Evolutionary conservation across 2,329 filamentous ascomycete species (phyloP).

Genomic region (Cercospora canescens): DNA sequence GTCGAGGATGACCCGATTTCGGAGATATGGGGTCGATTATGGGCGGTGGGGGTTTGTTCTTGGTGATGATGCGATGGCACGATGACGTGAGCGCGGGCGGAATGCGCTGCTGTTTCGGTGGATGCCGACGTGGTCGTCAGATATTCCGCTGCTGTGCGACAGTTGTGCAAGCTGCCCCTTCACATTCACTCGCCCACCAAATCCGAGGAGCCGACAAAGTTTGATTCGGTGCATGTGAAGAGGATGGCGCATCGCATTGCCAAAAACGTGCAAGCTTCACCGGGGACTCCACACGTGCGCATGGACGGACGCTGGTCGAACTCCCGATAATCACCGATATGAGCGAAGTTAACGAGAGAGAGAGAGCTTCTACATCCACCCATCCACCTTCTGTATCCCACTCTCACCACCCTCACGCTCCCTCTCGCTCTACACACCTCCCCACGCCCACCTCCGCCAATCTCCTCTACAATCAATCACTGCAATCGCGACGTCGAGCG

Average conservation of each 20-base stretch:
- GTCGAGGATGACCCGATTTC: slow-evolving; percentile 7
- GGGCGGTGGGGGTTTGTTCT: not conserved
- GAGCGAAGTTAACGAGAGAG: not conserved
- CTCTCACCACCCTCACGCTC: not conserved
- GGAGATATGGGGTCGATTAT: slow-evolving; percentile 5
- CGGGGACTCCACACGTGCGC: slow-evolving; percentile 1
- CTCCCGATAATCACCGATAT: slow-evolving; percentile 2
- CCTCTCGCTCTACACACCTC: not conserved
- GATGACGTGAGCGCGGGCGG: slow-evolving; percentile 12
- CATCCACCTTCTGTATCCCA: not conserved
- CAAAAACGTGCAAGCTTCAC: not conserved
- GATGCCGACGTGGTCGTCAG: not conserved
- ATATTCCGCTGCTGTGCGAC: not conserved
- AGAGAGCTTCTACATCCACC: too few species aligned
- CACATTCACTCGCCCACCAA: not conserved
- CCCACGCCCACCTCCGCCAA: not conserved
- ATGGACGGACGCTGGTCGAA: not conserved
- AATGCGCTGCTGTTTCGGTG: not conserved
- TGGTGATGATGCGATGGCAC: slow-evolving; percentile 1
- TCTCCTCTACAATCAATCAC: too few species aligned
- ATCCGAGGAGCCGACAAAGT: not conserved
- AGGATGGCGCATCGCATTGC: not conserved
- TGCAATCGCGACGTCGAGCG: not conserved
- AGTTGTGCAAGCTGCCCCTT: not conserved
- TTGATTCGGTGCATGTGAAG: not conserved